phyloP scores from a whole-genome alignment of 345 rosid species.

The Bruguiera sexangula region DNA sequence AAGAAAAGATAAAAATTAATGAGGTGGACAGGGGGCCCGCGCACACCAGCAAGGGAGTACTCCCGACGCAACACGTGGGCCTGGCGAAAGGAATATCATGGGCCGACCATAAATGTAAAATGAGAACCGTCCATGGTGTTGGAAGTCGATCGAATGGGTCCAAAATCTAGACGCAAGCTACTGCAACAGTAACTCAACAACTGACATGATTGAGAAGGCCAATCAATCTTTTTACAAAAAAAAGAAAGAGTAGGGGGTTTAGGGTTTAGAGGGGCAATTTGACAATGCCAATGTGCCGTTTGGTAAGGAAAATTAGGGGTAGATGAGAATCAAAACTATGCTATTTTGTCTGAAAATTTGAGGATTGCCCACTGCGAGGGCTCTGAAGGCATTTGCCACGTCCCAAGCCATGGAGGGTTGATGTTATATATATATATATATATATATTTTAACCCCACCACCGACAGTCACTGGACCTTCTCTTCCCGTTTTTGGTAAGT shows the following conservation, averaged over 20 bases:
- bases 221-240: not conserved
- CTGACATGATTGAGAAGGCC: slow-evolving; percentile 7
- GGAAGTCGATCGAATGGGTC: slow-evolving; percentile 3
- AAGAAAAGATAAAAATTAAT: too few species aligned
- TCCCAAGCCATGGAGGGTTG: too few species aligned
- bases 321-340: too few species aligned
- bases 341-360: too few species aligned
- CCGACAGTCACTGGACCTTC: not conserved
- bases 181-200: slow-evolving; percentile 1
- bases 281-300: too few species aligned
- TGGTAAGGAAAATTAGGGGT: too few species aligned
- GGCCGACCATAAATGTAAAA: slow-evolving; percentile 11
- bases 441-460: too few species aligned
- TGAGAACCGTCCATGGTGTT: slow-evolving; percentile 27
- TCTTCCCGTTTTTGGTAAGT: not conserved
- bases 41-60: too few species aligned
- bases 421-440: not conserved
- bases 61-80: not conserved
- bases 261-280: too few species aligned
- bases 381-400: too few species aligned
- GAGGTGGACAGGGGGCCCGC: too few species aligned
- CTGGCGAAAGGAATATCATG: slow-evolving; percentile 11
- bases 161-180: not conserved
- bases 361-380: too few species aligned
- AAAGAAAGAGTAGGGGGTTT: not conserved